A percentile compares a stretch with the other conserved stretches of the same genome.
These are phyloP conservation scores for Brassica nigra DNA, from an alignment of 345 rosid species.

Conservation along the genomic window DNA sequence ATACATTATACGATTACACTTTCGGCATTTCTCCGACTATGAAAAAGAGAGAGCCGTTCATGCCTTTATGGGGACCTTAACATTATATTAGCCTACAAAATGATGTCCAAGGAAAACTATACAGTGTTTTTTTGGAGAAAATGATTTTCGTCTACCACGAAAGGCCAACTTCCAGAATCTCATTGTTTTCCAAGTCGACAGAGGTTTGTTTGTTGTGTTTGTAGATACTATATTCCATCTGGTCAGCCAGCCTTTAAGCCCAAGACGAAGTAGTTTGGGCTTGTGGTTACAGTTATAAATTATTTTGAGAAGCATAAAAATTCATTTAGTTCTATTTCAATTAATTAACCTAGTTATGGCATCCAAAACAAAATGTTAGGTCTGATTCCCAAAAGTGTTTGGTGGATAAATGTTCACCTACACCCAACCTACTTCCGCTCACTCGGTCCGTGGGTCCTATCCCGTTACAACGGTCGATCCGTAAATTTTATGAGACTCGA, in stretches of 20 bases:
- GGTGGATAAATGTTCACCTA: no score
- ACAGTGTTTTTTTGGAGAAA: neutral
- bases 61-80: neutral
- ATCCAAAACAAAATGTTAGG: no score
- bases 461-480: no score
- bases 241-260: neutral
- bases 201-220: neutral
- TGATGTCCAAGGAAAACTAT: neutral
- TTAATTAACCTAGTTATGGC: neutral
- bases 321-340: neutral
- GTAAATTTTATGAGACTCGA: no score
- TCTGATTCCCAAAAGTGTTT: no score
- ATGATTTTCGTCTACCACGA: neutral
- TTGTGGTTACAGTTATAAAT: neutral
- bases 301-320: neutral
- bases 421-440: no score
- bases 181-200: neutral
- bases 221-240: neutral
- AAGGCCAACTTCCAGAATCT: neutral
- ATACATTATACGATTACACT: neutral
- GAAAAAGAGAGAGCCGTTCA: neutral
- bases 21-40: slow-evolving; percentile 24
- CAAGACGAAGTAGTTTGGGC: neutral
- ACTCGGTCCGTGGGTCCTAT: no score
- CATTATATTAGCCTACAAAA: neutral